A percentile compares a stretch with the other conserved stretches of the same genome.
Conservation (phyloP, 1,139 yeast species). For the Magnusiomyces clavatus region DNA sequence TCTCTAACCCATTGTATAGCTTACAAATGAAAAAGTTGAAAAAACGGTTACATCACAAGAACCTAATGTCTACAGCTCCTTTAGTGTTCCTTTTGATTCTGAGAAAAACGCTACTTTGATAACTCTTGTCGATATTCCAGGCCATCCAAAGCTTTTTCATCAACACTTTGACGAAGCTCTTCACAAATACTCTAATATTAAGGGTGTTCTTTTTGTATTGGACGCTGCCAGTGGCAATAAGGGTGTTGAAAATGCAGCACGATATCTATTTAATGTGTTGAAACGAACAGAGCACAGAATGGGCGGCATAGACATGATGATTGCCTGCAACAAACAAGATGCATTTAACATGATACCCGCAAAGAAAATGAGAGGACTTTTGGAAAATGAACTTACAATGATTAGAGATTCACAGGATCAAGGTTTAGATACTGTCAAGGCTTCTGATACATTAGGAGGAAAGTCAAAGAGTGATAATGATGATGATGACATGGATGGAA, state of each 20-base stretch:
- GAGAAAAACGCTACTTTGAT: constrained; percentile 21
- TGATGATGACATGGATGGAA: constrained; percentile 33
- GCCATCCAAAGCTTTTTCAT: constrained; percentile 56
- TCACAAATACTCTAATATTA: constrained; percentile 27
- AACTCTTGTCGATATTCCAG: constrained; percentile 75
- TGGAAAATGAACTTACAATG: constrained; percentile 59
- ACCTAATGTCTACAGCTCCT: constrained; percentile 34
- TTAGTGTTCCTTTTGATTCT: constrained; percentile 33
- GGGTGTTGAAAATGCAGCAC: constrained; percentile 28
- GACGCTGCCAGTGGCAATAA: constrained; percentile 32
- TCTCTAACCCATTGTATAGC: background rate
- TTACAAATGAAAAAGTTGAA: constrained; percentile 25
- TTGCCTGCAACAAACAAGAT: constrained; percentile 80
- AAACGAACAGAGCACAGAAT: constrained; percentile 26
- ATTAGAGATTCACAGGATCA: constrained; percentile 42
- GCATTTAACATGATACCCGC: constrained; percentile 75
- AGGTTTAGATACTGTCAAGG: constrained; percentile 39
- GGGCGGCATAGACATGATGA: constrained; percentile 56
- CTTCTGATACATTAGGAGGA: constrained; percentile 30
- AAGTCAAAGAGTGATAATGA: constrained; percentile 21
- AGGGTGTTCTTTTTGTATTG: constrained; percentile 67
- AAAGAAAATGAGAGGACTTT: constrained; percentile 45
- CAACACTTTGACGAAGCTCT: constrained; percentile 15
- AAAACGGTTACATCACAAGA: constrained; percentile 41
- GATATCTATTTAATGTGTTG: constrained; percentile 27